Percentiles rank a stretch among this genome's conserved stretches.
Evolutionary conservation across 2,329 filamentous ascomycete species (phyloP).

Genomic region (Fusarium sacchari): DNA sequence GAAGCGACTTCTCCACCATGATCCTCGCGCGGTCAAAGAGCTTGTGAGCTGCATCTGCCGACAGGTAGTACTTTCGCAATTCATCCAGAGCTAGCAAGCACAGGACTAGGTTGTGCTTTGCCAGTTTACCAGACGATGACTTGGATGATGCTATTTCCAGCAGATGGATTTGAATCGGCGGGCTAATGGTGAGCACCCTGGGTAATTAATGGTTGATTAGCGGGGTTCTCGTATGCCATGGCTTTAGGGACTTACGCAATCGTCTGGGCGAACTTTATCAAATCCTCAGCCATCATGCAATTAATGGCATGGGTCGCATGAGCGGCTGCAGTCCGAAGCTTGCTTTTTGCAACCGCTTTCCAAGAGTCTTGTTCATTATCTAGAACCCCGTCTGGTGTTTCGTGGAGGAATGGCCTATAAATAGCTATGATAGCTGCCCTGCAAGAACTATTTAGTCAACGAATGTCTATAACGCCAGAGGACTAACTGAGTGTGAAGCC

Average conservation of each 20-base stretch:
- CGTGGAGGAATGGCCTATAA: background rate
- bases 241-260: background rate
- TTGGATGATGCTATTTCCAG: background rate
- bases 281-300: background rate
- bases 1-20: background rate
- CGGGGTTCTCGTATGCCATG: rapidly evolving
- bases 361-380: background rate
- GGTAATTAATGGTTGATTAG: rapidly evolving
- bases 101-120: slow-evolving; percentile 7
- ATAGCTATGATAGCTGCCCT: background rate
- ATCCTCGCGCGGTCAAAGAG: slow-evolving; percentile 4
- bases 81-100: slow-evolving; percentile 13
- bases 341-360: background rate
- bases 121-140: background rate
- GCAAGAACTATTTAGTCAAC: background rate
- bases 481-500: background rate
- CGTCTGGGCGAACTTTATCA: background rate
- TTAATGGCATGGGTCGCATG: background rate
- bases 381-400: background rate
- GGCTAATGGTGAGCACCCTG: slow-evolving; percentile 1
- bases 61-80: slow-evolving; percentile 17
- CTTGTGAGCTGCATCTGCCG: slow-evolving; percentile 9
- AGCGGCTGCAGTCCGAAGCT: background rate
- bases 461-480: background rate
- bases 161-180: slow-evolving; percentile 9